Evolutionary conservation across 2,329 filamentous ascomycete species (phyloP).

Genomic region (Alternaria dauci): DNA sequence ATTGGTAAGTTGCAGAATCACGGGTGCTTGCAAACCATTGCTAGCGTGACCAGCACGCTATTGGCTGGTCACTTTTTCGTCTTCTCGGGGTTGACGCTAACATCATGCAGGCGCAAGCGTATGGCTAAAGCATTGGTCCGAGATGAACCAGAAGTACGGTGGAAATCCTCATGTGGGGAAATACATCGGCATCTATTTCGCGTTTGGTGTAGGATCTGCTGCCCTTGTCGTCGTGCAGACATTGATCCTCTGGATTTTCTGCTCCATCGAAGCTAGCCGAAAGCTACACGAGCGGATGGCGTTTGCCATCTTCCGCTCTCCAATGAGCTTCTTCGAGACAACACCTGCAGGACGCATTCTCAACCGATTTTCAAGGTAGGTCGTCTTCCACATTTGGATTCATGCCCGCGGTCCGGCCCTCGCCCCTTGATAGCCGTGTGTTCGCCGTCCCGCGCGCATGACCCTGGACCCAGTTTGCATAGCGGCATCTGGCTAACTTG

Average conservation of each 20-base stretch:
- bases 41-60: constrained; percentile 1
- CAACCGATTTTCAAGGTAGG: constrained; percentile 91
- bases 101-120: constrained; percentile 71
- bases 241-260: constrained; percentile 98
- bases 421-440: constrained; percentile 6
- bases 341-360: constrained; percentile 96
- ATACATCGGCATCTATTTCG: constrained; percentile 95
- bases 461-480: background rate
- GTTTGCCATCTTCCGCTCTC: constrained; percentile 93
- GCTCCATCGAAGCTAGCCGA: constrained; percentile 96
- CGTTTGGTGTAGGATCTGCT: constrained; percentile 87
- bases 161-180: constrained; percentile 81
- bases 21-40: background rate
- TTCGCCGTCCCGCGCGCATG: background rate
- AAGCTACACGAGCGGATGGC: constrained; percentile 98
- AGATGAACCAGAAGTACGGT: constrained; percentile 73
- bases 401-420: constrained; percentile 14
- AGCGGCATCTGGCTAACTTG: constrained; percentile 25
- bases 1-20: constrained; percentile 66
- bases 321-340: constrained; percentile 99
- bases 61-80: constrained; percentile 33
- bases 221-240: constrained; percentile 89
- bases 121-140: constrained; percentile 95
- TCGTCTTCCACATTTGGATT: constrained; percentile 26
- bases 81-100: constrained; percentile 31